Evolutionary conservation across 169 alveolate species (phyloP), one percentile per base, ranked within the genome.

Genomic region (Plasmodium malariae): DNA sequence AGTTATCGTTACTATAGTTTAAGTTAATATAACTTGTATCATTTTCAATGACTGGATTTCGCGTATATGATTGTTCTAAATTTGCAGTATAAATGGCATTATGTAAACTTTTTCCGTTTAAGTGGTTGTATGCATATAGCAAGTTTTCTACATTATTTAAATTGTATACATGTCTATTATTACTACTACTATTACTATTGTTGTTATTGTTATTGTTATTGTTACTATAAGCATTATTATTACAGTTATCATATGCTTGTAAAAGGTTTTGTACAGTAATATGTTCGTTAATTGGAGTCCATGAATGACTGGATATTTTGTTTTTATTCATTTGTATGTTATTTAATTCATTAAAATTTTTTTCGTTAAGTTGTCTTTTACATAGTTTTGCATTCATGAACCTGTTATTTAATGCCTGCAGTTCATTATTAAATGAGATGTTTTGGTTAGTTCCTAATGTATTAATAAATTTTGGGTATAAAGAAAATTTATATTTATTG

Each of bases 311-410:
- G 14, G 55, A 26, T 21, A 43, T 19, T 17, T 34, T 73, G 19
- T 55, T 34, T 57, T 55, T 57, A 5, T 37, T 3, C 28, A 28
- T 78, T 57, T 62, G 51, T 9, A 68, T 19, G 24, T 32, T 26
- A 34, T 14, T 54, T 62, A 49, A 17, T 62, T 62, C 59, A 55
- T 63, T 63, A 30, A 62, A 32, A 28, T 40, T 78, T 3, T 62
- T 78, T 28, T 62, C 80, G 43, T 78, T 78, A 17, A 78, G n/a
- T 2, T 78, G 89, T 9, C 24, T 63, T 43, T 43, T 65, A 59
- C 32, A 74, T 48, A 78, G 26, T 7, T 55, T 78, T 0, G 60
- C 26, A 11, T 60, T 24, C 17, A 78, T 73, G 26, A 24, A 48
- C 32, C 14, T 78, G 19, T 78, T 78, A 49, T 60, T 74, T 78